phyloP scores from a whole-genome alignment of 805 yeast species.

The Clavispora fructus region DNA sequence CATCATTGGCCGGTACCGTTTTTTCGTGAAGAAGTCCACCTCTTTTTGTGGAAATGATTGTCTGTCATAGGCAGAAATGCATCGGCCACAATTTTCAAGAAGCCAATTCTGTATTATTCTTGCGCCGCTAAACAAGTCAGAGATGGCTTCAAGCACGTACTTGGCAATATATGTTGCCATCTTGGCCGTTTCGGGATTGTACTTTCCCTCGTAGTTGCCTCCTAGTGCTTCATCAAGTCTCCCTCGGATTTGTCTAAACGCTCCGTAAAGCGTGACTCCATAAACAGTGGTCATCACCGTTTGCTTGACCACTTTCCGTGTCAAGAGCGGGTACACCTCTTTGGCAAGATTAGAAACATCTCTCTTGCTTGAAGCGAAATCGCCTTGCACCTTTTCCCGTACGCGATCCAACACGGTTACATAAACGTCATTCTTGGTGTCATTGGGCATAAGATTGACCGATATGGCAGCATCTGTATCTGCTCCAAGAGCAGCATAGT shows the following conservation, averaged over 20 bases:
- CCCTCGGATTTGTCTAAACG: constrained; percentile 25
- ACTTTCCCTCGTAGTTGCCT: constrained; percentile 3
- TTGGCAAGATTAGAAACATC: constrained; percentile 9
- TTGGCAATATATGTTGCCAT: constrained; percentile 9
- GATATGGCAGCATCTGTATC: constrained; percentile 35
- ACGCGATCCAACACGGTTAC: constrained; percentile 26
- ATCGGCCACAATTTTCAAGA: constrained; percentile 23
- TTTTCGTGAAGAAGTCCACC: constrained; percentile 17
- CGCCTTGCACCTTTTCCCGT: constrained; percentile 6
- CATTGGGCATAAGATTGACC: constrained; percentile 28
- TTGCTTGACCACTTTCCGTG: constrained; percentile 33
- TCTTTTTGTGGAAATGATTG: constrained; percentile 4
- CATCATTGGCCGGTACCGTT: constrained; percentile 29
- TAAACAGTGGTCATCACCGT: constrained; percentile 44
- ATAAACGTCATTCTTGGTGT: constrained; percentile 30
- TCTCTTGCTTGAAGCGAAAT: background rate
- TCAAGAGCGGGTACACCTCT: constrained; percentile 14
- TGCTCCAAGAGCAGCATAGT: constrained; percentile 39
- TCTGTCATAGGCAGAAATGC: constrained; percentile 22
- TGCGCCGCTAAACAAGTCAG: constrained; percentile 30
- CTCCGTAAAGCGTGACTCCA: constrained; percentile 39
- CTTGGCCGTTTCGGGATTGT: background rate
- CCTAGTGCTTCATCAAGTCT: constrained; percentile 12
- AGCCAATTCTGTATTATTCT: constrained; percentile 33
- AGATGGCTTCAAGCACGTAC: constrained; percentile 10